Evolutionary conservation across 345 rosid species (phyloP), one percentile per base, ranked within the genome.

Genomic region (Garcia nutans): DNA sequence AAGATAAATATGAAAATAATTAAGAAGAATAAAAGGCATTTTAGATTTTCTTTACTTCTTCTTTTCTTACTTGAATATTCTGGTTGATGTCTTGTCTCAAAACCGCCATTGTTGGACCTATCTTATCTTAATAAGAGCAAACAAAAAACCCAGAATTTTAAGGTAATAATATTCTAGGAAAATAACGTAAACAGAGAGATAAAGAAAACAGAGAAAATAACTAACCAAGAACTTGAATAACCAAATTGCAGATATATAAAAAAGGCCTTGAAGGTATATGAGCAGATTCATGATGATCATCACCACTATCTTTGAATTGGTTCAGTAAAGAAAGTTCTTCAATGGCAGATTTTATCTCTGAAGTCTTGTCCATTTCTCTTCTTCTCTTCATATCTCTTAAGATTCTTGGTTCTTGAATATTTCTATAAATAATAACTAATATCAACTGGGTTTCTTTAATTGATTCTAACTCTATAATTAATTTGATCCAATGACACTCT

Each of bases 81-180:
- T 90, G 93, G 81, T 86, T 74, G 50, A 93, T 82, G 82, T 96
- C 99, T 81, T 90, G 96, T 86, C 99, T 84, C 49, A 96, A 87
- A 77, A 96, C 98, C 54, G 88, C 90, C 99, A 96, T 91, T 70
- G 94, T 93, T 67, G 99, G 99, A 65, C 98, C 99, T 76, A 96
- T 88, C 91, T 90, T 91, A 90, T 96, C 99, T 96, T 88, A 85
- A 89, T 74, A 71, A 57, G 22, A 41, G 82, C 62, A 81, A 47
- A 65, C 31, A 74, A 28, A 67, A 22, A 65, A 11, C 24, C 56
- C 26, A 67, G 44, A 70, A 49, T 59, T 22, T 57, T 78, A 37
- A 58, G 65, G 10, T 31, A 37, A 37, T 31, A 31, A 45, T 47
- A 23, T 23, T 12, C 45, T 2, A 10, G 45, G 6, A 5, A 31